phyloP scores from a whole-genome alignment of 768 basidiomycete species.

The Boletus fagicola region DNA sequence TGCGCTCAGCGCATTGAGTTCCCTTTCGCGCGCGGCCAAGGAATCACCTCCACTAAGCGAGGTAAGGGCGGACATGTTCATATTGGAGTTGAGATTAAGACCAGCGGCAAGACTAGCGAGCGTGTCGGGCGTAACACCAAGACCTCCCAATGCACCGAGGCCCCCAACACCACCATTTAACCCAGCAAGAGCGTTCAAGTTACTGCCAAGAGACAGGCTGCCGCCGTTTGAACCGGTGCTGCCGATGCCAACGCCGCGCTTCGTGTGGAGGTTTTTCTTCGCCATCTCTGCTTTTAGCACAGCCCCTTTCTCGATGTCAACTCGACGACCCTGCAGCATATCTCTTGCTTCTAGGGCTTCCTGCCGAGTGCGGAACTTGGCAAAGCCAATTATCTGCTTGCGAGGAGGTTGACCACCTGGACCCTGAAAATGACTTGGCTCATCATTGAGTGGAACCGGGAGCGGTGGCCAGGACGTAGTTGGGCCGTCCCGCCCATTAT shows the following conservation, averaged over 20 bases:
- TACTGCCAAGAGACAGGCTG: slow-evolving; percentile 27
- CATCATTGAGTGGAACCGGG: slow-evolving; percentile 31
- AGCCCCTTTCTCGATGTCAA: slow-evolving; percentile 90
- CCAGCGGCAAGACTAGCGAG: slow-evolving; percentile 29
- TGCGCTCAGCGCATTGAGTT: slow-evolving; percentile 45
- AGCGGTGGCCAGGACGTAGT: slow-evolving; percentile 65
- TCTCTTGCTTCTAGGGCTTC: slow-evolving; percentile 89
- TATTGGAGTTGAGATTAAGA: slow-evolving; percentile 30
- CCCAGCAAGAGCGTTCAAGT: slow-evolving; percentile 24
- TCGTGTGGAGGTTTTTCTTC: slow-evolving; percentile 98
- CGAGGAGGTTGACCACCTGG: slow-evolving; percentile 52
- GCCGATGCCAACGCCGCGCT: slow-evolving; percentile 79
- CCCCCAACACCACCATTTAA: slow-evolving; percentile 29
- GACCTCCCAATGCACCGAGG: slow-evolving; percentile 25
- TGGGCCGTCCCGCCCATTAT: slow-evolving; percentile 68
- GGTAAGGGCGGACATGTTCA: slow-evolving; percentile 28
- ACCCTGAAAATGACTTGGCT: slow-evolving; percentile 34
- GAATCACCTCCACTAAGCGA: slow-evolving; percentile 26
- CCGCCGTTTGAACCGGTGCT: slow-evolving; percentile 32
- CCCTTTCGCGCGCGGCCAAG: slow-evolving; percentile 46
- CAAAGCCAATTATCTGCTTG: slow-evolving; percentile 98
- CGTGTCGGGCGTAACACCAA: slow-evolving; percentile 29
- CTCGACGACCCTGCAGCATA: slow-evolving; percentile 80
- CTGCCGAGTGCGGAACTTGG: slow-evolving; percentile 85
- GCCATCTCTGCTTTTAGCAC: slow-evolving; percentile 99